These are phyloP conservation scores for Nemania serpens DNA, from an alignment of 2,329 filamentous ascomycete genomes.

Conservation along the genomic window DNA sequence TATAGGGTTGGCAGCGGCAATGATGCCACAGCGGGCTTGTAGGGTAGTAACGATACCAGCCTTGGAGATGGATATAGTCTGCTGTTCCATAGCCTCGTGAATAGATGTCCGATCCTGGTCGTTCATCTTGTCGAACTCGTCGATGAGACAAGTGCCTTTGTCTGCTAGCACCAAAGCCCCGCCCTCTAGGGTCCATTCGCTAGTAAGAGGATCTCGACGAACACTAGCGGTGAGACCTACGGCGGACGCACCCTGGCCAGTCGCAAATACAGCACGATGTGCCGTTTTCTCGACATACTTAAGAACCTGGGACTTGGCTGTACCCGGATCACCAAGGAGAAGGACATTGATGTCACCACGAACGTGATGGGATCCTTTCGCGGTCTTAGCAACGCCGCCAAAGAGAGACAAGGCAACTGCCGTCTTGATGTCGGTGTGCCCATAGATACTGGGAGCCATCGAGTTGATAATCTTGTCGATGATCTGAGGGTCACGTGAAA, in stretches of 20 bases:
- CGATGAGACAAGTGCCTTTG: slow-evolving; percentile 91
- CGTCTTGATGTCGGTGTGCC: slow-evolving; percentile 95
- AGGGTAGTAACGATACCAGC: slow-evolving; percentile 97
- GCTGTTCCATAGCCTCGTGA: slow-evolving; percentile 99
- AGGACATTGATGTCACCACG: slow-evolving; percentile 98
- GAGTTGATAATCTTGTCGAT: slow-evolving; percentile 91
- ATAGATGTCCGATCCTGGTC: slow-evolving; percentile 98
- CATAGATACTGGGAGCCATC: slow-evolving; percentile 96
- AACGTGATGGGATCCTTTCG: slow-evolving; percentile 86
- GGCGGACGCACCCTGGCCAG: slow-evolving; percentile 93
- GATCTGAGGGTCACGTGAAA: slow-evolving; percentile 89
- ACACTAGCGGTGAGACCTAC: slow-evolving; percentile 98
- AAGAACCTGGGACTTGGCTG: slow-evolving; percentile 94
- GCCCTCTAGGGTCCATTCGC: slow-evolving; percentile 96
- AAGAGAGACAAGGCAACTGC: slow-evolving; percentile 93
- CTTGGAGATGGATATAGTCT: slow-evolving; percentile 98
- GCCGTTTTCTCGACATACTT: slow-evolving; percentile 99
- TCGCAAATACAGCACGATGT: slow-evolving; percentile 95
- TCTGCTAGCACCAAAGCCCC: slow-evolving; percentile 95
- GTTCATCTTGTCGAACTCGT: slow-evolving; percentile 99
- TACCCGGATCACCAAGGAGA: slow-evolving; percentile 94
- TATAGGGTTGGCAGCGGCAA: slow-evolving; percentile 95
- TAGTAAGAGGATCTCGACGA: slow-evolving; percentile 90
- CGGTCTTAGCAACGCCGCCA: slow-evolving; percentile 88
- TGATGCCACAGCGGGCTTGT: slow-evolving; percentile 93